phyloP scores from a whole-genome alignment of 1,139 yeast genomes.

The Blastobotrys serpentis region DNA sequence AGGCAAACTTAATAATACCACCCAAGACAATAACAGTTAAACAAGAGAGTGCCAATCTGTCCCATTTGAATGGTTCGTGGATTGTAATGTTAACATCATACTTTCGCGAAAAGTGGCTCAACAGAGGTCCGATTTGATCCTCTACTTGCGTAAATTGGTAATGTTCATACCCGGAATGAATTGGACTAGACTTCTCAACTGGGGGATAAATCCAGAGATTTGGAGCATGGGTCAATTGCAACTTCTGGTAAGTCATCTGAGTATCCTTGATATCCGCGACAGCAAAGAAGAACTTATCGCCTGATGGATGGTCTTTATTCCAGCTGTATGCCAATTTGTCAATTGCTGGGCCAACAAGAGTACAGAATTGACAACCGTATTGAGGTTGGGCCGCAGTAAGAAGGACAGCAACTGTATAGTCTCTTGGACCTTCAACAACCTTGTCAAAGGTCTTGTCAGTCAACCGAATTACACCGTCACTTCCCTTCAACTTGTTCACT shows the following conservation, averaged over 20 bases:
- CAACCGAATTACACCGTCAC: conserved; percentile 46
- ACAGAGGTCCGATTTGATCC: conserved; percentile 48
- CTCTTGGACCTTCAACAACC: conserved; percentile 66
- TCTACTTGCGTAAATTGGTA: conserved; percentile 54
- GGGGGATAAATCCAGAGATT: conserved; percentile 67
- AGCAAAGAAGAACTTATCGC: conserved; percentile 61
- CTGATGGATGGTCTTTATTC: conserved; percentile 48
- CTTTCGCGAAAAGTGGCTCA: conserved; percentile 35
- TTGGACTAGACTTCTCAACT: conserved; percentile 40
- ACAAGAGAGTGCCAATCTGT: conserved; percentile 48
- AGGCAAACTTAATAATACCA: conserved; percentile 36
- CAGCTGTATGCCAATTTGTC: conserved; percentile 62
- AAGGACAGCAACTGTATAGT: conserved; percentile 62
- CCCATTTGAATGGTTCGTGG: conserved; percentile 58
- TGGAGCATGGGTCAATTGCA: conserved; percentile 72
- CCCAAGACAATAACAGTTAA: conserved; percentile 33
- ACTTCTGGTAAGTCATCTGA: conserved; percentile 53
- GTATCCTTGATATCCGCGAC: conserved; percentile 66
- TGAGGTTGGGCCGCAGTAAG: conserved; percentile 73
- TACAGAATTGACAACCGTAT: conserved; percentile 77
- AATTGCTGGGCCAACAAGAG: conserved; percentile 66
- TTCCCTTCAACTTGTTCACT: conserved; percentile 7
- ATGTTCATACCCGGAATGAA: conserved; percentile 42
- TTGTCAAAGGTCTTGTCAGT: conserved; percentile 61
- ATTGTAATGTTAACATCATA: conserved; percentile 50